Conservation (phyloP, 2,329 filamentous ascomycete species). For the Ophiocordyceps robertsii region DNA sequence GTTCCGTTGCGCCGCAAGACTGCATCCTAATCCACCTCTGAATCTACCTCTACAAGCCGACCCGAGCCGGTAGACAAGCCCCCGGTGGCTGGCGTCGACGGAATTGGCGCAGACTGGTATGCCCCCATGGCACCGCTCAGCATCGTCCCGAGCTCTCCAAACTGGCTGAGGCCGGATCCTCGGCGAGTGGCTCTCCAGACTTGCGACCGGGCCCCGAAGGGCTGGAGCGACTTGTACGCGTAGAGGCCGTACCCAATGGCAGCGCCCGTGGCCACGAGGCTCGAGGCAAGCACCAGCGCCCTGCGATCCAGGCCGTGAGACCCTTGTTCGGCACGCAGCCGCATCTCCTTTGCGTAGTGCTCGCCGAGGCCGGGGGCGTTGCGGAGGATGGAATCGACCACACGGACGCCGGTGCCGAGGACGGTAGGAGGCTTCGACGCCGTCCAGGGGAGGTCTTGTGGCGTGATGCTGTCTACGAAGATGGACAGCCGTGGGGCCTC, state of each 20-base stretch:
- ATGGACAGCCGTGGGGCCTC: constrained; percentile 15
- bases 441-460: constrained; percentile 14
- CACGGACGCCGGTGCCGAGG: constrained; percentile 13
- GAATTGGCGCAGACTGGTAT: constrained; percentile 6
- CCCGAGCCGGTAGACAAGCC: constrained; percentile 7
- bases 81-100: constrained; percentile 2
- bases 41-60: constrained; percentile 20
- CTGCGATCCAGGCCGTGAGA: constrained; percentile 18
- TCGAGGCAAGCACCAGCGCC: constrained; percentile 16
- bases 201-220: constrained; percentile 31
- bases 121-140: constrained; percentile 21
- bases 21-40: constrained; percentile 18
- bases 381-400: constrained; percentile 20
- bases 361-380: constrained; percentile 21
- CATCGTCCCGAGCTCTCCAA: constrained; percentile 34
- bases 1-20: constrained; percentile 4
- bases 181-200: constrained; percentile 23
- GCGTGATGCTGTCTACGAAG: constrained; percentile 18
- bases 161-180: constrained; percentile 22
- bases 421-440: constrained; percentile 8
- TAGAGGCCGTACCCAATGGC: constrained; percentile 25
- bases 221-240: constrained; percentile 25
- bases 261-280: constrained; percentile 22
- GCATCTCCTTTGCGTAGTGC: constrained; percentile 21
- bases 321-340: constrained; percentile 19